Conservation (phyloP, 805 yeast species). For the Metschnikowia drakensbergensis region DNA sequence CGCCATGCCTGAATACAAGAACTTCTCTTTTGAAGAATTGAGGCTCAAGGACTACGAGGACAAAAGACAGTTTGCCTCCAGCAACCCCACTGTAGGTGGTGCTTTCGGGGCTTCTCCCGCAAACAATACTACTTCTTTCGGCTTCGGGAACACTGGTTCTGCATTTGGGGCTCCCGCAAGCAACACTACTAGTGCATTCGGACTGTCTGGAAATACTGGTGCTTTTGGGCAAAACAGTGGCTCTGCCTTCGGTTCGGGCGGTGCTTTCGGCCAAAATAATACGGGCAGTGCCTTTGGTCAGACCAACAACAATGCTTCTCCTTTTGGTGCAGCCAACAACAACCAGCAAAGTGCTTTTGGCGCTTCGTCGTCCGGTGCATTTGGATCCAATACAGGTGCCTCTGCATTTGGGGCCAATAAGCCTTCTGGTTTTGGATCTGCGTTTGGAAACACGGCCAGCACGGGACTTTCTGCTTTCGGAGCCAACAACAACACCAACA, state of each 20-base stretch:
- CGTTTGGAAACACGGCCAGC: slow-evolving; percentile 24
- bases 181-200: slow-evolving; percentile 11
- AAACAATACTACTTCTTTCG: slow-evolving; percentile 8
- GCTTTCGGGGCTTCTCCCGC: slow-evolving; percentile 17
- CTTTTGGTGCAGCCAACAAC: slow-evolving; percentile 15
- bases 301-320: slow-evolving; percentile 12
- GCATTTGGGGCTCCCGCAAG: slow-evolving; percentile 27
- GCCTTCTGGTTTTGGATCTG: slow-evolving; percentile 25
- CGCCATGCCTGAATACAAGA: slow-evolving; percentile 86
- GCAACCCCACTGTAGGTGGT: slow-evolving; percentile 23
- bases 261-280: slow-evolving; percentile 24
- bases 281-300: slow-evolving; percentile 21
- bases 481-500: slow-evolving; percentile 24
- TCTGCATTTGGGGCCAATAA: slow-evolving; percentile 18
- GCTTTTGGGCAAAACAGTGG: slow-evolving; percentile 25
- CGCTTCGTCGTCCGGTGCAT: slow-evolving; percentile 6
- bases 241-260: not conserved
- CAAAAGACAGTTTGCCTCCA: slow-evolving; percentile 58
- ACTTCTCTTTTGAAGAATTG: slow-evolving; percentile 81
- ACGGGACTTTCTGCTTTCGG: slow-evolving; percentile 17
- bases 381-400: slow-evolving; percentile 9
- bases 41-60: slow-evolving; percentile 84
- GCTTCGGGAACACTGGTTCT: slow-evolving; percentile 8
- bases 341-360: slow-evolving; percentile 5
- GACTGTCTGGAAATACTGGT: slow-evolving; percentile 4